Base-by-base conservation (phyloP, 2,329 filamentous ascomycete genomes). In the Aspergillus bombycis region DNA sequence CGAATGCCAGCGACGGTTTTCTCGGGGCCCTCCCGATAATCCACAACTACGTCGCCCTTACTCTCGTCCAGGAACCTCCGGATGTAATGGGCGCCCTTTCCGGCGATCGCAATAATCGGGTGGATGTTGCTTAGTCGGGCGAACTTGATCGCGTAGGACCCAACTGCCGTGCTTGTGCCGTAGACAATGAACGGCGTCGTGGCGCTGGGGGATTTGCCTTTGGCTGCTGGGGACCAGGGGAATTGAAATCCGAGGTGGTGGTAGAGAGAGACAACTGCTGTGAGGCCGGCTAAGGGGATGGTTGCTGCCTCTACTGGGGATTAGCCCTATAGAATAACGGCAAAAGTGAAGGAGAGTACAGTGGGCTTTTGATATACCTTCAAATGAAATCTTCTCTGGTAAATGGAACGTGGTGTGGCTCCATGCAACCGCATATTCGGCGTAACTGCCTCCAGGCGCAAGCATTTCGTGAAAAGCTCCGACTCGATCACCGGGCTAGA, bases 81-180 rank as follows among this genome's bases (percentile, higher is more conserved):
- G 4, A 89, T 85, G 67, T 84, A 84, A 2, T 80, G 69, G 10
- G 74, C 74, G 7, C 84, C 84, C 2, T 79, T 77, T 8, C 88
- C 88, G 0, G 87, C 86, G 9, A 90, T 79, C 63, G 81, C 83
- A 65, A 90, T 86, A 50, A 90, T 75, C 0, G 88, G 88, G 72
- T 89, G 86, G 64, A 90, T 85, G 70, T 86, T 85, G 63, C 81
- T 82, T 10, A 77, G 76, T 5, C 67, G 70, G 12, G 86, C 86
- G 19, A 89, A 78, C 72, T 90, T 85, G 50, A 89, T 75, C 0
- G 83, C 83, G 68, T 85, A 89, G 6, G 83, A 76, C 9, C 88
- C 88, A 1, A 89, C 86, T 0, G 87, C 82, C 0, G 83, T 82
- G 1, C 84, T 79, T 0, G 73, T 79, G 26, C 82, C 83, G 67